Evolutionary conservation across 345 rosid genomes (phyloP).

Genomic region (Conringia planisiliqua): DNA sequence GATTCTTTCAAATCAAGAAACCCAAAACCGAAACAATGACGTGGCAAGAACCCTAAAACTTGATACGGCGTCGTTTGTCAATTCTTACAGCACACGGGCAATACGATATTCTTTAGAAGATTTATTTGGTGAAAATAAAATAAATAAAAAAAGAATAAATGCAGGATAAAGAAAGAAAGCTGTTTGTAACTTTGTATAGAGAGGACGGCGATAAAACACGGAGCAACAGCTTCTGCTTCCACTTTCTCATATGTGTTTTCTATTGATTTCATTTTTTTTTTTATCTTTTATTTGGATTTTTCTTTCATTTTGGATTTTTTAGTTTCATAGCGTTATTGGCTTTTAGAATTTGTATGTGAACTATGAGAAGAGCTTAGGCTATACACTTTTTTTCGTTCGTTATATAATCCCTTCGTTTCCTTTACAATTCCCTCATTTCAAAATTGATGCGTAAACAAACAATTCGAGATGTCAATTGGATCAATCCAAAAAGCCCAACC

Average conservation of each 20-base stretch:
- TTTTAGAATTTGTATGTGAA: not conserved
- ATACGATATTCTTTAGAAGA: not conserved
- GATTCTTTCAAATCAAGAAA: conserved; percentile 50
- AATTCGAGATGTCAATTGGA: not conserved
- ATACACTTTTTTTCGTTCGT: not conserved
- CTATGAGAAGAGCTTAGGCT: not conserved
- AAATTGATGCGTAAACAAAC: not conserved
- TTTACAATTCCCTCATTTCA: not conserved
- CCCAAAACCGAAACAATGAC: not conserved
- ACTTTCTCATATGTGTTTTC: not conserved
- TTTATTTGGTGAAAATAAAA: conserved; percentile 8
- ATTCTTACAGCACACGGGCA: not conserved
- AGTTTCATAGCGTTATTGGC: not conserved
- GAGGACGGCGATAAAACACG: not conserved
- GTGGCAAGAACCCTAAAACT: not conserved
- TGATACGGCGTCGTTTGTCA: not conserved
- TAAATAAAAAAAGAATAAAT: not conserved
- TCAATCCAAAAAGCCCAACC: too few relatives aligned
- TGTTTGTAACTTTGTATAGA: conserved; percentile 7
- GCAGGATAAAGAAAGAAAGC: not conserved
- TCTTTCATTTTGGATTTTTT: not conserved
- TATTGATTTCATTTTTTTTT: conserved; percentile 2
- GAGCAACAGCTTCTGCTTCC: not conserved
- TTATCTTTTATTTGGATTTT: not conserved
- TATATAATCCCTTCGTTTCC: not conserved